phyloP scores from a whole-genome alignment of 192 early-diverging fungal genomes.

The Kickxella alabastrina region DNA sequence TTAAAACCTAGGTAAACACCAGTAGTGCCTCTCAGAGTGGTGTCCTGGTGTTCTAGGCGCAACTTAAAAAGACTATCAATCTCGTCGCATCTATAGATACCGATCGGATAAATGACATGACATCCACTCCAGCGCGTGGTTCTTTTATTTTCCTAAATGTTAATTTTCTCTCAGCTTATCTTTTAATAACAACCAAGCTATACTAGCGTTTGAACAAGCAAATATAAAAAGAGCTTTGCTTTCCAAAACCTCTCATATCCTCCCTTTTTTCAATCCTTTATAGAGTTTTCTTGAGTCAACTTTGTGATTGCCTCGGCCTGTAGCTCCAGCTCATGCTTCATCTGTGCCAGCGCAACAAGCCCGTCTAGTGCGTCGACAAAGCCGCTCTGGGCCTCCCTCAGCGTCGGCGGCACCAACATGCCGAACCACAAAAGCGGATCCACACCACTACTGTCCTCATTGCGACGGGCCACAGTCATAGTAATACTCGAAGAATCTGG shows the following conservation, averaged over 20 bases:
- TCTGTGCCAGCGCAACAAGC: slow-evolving; percentile 28
- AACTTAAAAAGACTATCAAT: too few relatives aligned
- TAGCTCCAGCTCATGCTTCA: slow-evolving; percentile 4
- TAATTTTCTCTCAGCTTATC: too few relatives aligned
- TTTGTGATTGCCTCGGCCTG: neutral
- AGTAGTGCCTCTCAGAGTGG: too few relatives aligned
- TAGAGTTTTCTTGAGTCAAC: neutral
- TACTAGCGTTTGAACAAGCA: too few relatives aligned
- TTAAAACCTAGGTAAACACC: too few relatives aligned
- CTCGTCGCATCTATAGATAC: too few relatives aligned
- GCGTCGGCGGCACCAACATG: slow-evolving; percentile 44
- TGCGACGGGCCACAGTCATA: too few relatives aligned
- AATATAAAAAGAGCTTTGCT: neutral
- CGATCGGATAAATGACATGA: too few relatives aligned
- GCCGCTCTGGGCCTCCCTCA: slow-evolving; percentile 38
- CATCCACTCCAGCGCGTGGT: too few relatives aligned
- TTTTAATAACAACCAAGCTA: neutral
- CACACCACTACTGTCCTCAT: neutral
- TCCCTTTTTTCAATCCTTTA: neutral
- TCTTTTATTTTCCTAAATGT: too few relatives aligned
- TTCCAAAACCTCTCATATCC: neutral
- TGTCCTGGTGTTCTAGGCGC: too few relatives aligned
- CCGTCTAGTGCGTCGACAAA: slow-evolving; percentile 25
- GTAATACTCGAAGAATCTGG: neutral
- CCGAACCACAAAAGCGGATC: slow-evolving; percentile 52